Evolutionary conservation across 2,329 filamentous ascomycete genomes (phyloP).

Genomic region (Plectosphaerella plurivora): DNA sequence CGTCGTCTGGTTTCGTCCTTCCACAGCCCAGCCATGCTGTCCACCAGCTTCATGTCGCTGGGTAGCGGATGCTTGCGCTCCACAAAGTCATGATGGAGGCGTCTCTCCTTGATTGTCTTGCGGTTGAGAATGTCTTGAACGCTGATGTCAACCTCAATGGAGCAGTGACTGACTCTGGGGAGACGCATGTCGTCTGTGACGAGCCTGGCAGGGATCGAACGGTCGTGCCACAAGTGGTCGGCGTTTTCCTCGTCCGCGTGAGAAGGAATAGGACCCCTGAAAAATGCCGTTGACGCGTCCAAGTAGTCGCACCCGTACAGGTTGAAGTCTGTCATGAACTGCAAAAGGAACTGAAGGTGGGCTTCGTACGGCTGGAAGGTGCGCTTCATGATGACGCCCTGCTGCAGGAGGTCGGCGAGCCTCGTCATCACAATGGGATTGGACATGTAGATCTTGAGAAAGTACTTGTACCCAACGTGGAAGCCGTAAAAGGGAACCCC

Average conservation of each 20-base stretch:
- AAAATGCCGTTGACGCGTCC: slow-evolving; percentile 64
- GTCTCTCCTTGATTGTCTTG: slow-evolving; percentile 67
- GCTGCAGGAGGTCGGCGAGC: slow-evolving; percentile 78
- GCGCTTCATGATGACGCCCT: slow-evolving; percentile 80
- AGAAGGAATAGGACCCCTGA: slow-evolving; percentile 71
- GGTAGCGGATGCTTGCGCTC: slow-evolving; percentile 64
- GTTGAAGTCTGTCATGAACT: slow-evolving; percentile 99
- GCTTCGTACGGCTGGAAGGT: slow-evolving; percentile 90
- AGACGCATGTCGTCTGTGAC: slow-evolving; percentile 61
- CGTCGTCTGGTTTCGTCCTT: slow-evolving; percentile 79
- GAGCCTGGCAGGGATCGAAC: slow-evolving; percentile 56
- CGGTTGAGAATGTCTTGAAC: slow-evolving; percentile 87
- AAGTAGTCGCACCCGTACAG: slow-evolving; percentile 91
- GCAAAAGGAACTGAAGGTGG: slow-evolving; percentile 84
- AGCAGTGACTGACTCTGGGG: slow-evolving; percentile 79
- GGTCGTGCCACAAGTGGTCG: slow-evolving; percentile 74
- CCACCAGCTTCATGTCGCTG: slow-evolving; percentile 74
- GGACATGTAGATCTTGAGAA: slow-evolving; percentile 90
- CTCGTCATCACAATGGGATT: slow-evolving; percentile 86
- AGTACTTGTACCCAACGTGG: slow-evolving; percentile 85
- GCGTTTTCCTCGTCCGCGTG: slow-evolving; percentile 56
- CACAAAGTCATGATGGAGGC: slow-evolving; percentile 80
- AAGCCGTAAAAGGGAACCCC: slow-evolving; percentile 95
- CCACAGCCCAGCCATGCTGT: slow-evolving; percentile 94
- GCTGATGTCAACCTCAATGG: slow-evolving; percentile 84